phyloP scores from a whole-genome alignment of 2,329 filamentous ascomycete genomes.

The Sporothrix curviconia region DNA sequence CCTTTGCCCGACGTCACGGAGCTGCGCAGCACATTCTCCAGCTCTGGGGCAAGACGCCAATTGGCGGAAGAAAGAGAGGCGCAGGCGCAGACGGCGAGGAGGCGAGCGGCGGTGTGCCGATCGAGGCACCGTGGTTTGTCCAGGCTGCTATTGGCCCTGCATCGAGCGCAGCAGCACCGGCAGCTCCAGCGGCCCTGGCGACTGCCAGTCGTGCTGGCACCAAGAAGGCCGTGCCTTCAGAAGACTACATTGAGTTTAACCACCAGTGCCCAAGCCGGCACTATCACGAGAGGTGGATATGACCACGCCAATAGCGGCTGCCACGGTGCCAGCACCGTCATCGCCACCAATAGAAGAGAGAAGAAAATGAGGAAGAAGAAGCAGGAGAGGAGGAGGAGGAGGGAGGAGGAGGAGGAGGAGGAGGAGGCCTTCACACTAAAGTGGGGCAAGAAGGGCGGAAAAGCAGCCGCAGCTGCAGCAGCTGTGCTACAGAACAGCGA shows the following conservation, averaged over 20 bases:
- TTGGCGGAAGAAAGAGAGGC: slow-evolving; percentile 8
- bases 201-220: too few species aligned
- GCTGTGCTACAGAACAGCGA: not conserved
- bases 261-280: slow-evolving; percentile 4
- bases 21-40: slow-evolving; percentile 42
- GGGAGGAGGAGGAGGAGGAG: not conserved
- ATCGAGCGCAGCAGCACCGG: not conserved
- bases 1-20: slow-evolving; percentile 25
- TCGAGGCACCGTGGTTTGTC: slow-evolving; percentile 20
- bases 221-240: too few species aligned
- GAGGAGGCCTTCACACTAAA: slow-evolving; percentile 16
- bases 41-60: slow-evolving; percentile 26
- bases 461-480: not conserved
- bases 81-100: not conserved
- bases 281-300: not conserved
- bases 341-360: slow-evolving; percentile 20
- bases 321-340: not conserved
- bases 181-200: not conserved
- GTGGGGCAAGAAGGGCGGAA: slow-evolving; percentile 13
- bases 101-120: not conserved
- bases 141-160: slow-evolving; percentile 12
- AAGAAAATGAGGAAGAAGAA: slow-evolving; percentile 20
- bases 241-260: slow-evolving; percentile 16
- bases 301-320: not conserved
- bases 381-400: slow-evolving; percentile 34